Percentiles rank a stretch among this genome's conserved stretches.
These are phyloP conservation scores for Trichocladium uniseriatum DNA, from an alignment of 495 filamentous ascomycete species.

Conservation along the genomic window DNA sequence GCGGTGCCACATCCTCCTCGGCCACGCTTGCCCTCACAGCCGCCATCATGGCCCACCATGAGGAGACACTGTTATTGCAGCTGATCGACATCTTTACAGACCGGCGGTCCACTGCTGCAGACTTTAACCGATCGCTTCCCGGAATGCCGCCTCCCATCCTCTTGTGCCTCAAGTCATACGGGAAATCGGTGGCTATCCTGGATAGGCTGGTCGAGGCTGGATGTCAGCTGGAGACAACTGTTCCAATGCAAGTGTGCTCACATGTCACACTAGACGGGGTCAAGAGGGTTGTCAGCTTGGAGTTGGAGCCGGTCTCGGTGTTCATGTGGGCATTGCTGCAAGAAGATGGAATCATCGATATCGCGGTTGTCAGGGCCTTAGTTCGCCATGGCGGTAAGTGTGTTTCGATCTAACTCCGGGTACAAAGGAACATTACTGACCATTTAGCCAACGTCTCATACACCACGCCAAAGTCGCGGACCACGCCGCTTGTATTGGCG, in stretches of 20 bases:
- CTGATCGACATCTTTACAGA: conserved; percentile 15
- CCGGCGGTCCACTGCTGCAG: not conserved
- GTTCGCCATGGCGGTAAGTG: conserved; percentile 31
- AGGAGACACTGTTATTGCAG: conserved; percentile 9
- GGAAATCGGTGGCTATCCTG: conserved; percentile 15
- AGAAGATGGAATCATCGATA: conserved; percentile 28
- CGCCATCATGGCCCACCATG: conserved; percentile 21
- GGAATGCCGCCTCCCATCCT: conserved; percentile 21
- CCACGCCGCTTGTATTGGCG: conserved; percentile 34
- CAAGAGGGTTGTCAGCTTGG: conserved; percentile 15
- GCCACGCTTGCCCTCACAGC: conserved; percentile 31
- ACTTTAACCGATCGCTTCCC: conserved; percentile 18
- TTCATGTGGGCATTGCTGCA: conserved; percentile 37
- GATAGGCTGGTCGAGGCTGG: conserved; percentile 16
- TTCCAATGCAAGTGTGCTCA: conserved; percentile 13
- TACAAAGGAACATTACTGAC: conserved; percentile 6
- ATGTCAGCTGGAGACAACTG: conserved; percentile 18
- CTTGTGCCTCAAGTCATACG: conserved; percentile 21
- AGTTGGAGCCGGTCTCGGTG: conserved; percentile 28
- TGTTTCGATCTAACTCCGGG: not conserved
- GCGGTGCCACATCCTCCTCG: conserved; percentile 25
- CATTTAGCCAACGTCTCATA: conserved; percentile 29
- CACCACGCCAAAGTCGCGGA: conserved; percentile 26
- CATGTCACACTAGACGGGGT: conserved; percentile 1
- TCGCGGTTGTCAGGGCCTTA: conserved; percentile 26